phyloP scores from a whole-genome alignment of 352 stramenopile genomes.

The Thalassiosira hispida region DNA sequence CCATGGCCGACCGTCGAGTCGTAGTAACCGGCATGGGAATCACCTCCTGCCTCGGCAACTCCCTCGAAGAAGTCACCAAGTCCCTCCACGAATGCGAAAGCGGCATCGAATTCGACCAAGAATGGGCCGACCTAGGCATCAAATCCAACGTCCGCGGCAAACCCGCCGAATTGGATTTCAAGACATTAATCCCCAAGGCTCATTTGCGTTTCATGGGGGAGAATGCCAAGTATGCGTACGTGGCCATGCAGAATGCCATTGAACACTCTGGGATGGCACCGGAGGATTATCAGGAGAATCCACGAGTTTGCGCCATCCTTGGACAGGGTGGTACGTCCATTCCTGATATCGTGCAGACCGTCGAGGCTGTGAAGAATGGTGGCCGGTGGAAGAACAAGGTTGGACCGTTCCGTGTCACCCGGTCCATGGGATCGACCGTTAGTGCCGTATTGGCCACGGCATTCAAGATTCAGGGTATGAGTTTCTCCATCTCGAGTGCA shows the following conservation, averaged over 20 bases:
- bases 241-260: constrained; percentile 82
- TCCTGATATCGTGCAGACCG: constrained; percentile 86
- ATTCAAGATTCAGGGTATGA: constrained; percentile 86
- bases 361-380: constrained; percentile 74
- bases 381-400: constrained; percentile 87
- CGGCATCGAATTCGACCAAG: constrained; percentile 75
- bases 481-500: constrained; percentile 83
- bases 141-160: constrained; percentile 83
- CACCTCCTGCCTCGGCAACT: constrained; percentile 86
- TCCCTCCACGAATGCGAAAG: constrained; percentile 75
- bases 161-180: constrained; percentile 78
- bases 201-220: constrained; percentile 83
- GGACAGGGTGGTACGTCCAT: constrained; percentile 86
- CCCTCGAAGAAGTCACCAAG: constrained; percentile 83
- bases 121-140: constrained; percentile 86
- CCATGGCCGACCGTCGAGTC: constrained; percentile 65
- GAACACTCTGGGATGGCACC: constrained; percentile 77
- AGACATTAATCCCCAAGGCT: constrained; percentile 83
- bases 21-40: constrained; percentile 87
- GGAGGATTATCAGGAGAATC: constrained; percentile 85
- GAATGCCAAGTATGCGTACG: constrained; percentile 86
- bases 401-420: constrained; percentile 85
- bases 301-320: constrained; percentile 81
- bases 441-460: constrained; percentile 82
- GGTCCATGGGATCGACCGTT: constrained; percentile 86